Base-by-base conservation (phyloP, 345 rosid genomes). In the Eucalyptus decipiens region DNA sequence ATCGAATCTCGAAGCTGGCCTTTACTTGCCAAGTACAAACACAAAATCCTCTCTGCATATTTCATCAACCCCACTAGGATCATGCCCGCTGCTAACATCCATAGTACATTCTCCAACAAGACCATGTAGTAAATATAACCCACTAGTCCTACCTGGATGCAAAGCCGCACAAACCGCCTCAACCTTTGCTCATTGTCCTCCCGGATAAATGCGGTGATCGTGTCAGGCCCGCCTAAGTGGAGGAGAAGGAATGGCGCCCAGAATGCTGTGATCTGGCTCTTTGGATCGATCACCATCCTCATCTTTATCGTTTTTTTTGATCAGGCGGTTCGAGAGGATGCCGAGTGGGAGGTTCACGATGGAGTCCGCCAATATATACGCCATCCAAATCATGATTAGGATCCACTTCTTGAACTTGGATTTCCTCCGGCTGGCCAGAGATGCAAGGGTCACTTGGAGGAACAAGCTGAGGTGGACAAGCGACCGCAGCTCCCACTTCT, bases 1-100 rank as follows among this genome's bases (percentile, higher is more conserved):
- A 91, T 72, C 30, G 93, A 60, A 5, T 93, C 90, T 60, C 88
- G 87, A n/a, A 94, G 89, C 51, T 88, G 88, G 37, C 92, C 88
- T 24, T 86, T 88, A 72, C 94, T 93, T n/a, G 95, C 95, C 42
- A 90, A 90, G 89, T 91, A 89, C 28, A 94, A 93, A 1, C 91
- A 91, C 86, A 90, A 87, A 30, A 89, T 93, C 90, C 93, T 91
- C 91, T 93, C 95, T 1, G 80, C 93, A 58, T 90, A 94, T 89
- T 93, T 95, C 85, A 91, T 89, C 67, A 92, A 80, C 69, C 96
- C 98, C 0, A 85, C 91, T 4, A 87, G 72, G 11, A 95, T 80
- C 90, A 94, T 88, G 30, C 90, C 90, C 8, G 90, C 17, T 45
- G 90, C 88, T 11, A 93, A 32, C 12, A 47, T 81, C 4, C 90